Evolutionary conservation across 78 protist species (phyloP).

Genomic region (Emiliania huxleyi): DNA sequence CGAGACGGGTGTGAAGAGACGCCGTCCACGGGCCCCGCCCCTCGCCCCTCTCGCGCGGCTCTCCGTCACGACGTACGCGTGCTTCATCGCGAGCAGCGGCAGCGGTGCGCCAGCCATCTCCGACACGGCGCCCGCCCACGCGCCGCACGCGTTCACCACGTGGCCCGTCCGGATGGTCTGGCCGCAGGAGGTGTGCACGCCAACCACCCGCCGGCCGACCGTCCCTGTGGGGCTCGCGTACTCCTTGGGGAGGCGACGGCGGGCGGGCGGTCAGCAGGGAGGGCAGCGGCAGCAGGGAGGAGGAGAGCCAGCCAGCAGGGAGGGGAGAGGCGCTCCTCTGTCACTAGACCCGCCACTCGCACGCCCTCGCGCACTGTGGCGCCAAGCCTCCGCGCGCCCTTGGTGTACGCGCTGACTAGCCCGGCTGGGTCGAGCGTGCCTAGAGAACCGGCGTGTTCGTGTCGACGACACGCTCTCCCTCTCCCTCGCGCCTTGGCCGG

Average conservation of each 20-base stretch:
- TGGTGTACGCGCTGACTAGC: not conserved
- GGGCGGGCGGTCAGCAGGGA: too few species aligned
- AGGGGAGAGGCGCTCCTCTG: too few species aligned
- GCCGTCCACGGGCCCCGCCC: too few species aligned
- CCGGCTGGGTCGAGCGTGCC: slow-evolving; percentile 20
- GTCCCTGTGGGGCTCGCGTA: not conserved
- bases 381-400: not conserved
- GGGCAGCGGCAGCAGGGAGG: too few species aligned
- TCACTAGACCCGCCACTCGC: not conserved
- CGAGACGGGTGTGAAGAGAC: too few species aligned
- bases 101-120: not conserved
- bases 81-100: slow-evolving; percentile 32
- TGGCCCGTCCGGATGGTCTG: not conserved
- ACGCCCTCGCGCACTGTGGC: slow-evolving; percentile 1
- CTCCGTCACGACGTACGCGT: slow-evolving; percentile 30
- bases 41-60: too few species aligned
- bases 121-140: not conserved
- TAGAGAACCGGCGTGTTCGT: not conserved
- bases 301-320: too few species aligned
- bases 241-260: too few species aligned
- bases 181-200: not conserved
- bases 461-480: not conserved
- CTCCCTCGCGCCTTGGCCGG: not conserved
- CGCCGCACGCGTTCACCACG: slow-evolving; percentile 29
- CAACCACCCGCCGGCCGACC: not conserved